Evolutionary conservation across 495 filamentous ascomycete species (phyloP).

Genomic region (Pyrenula massariospora): DNA sequence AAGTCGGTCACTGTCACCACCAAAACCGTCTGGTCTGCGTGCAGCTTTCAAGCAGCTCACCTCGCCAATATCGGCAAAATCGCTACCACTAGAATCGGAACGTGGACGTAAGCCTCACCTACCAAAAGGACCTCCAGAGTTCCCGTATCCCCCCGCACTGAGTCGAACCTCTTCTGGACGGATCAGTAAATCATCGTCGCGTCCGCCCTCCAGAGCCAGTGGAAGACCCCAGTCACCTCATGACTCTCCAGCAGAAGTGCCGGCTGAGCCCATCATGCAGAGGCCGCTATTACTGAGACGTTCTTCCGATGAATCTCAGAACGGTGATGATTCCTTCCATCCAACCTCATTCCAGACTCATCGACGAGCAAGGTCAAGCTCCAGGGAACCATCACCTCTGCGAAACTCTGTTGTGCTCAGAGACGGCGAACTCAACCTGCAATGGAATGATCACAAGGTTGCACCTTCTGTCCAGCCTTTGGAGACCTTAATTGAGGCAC

Average conservation of each 20-base stretch:
- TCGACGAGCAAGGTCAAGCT: conserved; percentile 18
- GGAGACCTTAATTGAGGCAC: conserved; percentile 6
- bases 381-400: conserved; percentile 7
- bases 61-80: conserved; percentile 1
- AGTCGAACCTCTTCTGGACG: not conserved
- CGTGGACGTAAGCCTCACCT: not conserved
- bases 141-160: not conserved
- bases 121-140: not conserved
- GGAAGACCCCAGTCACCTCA: not conserved
- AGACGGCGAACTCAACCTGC: conserved; percentile 11
- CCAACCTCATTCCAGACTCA: conserved; percentile 17
- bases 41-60: conserved; percentile 25
- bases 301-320: not conserved
- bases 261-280: not conserved
- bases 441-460: conserved; percentile 1
- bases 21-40: conserved; percentile 21
- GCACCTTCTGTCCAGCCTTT: conserved; percentile 1
- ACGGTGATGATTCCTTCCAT: not conserved
- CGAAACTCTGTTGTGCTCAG: conserved; percentile 16
- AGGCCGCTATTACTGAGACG: not conserved
- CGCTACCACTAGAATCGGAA: not conserved
- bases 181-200: not conserved
- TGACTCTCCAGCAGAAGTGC: not conserved
- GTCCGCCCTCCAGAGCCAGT: not conserved
- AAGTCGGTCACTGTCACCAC: conserved; percentile 31